Evolutionary conservation across 2,329 filamentous ascomycete genomes (phyloP), one percentile per base, ranked within the genome.

Genomic region (Beauveria scarabaeidicola): DNA sequence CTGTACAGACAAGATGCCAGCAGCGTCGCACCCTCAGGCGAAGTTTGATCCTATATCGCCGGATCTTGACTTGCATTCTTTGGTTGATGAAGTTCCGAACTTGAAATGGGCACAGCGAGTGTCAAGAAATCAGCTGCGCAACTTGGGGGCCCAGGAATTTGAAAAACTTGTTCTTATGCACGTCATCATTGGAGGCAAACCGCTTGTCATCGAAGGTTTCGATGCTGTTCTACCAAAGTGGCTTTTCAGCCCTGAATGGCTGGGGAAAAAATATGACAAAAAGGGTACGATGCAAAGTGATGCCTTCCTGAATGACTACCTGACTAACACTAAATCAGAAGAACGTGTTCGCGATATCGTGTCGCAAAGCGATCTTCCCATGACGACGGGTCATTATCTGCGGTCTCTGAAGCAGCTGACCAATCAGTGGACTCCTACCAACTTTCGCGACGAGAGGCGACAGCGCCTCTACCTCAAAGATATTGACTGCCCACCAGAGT

Each of bases 391-490:
- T 1, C 93, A 97, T 71, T 99, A 99, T 73, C 76, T 99, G 38
- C 88, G 89, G 64, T 92, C 91, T 54, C 89, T 97, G 88, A 82
- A 83, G 44, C 84, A 89, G 64, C 83, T 97, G 36, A 86, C 92
- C 1, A 87, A 93, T 54, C 91, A 96, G 69, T 96, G 90, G 78
- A 88, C 80, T 9, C 77, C 83, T 0, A 81, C 79, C 51, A 93
- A 90, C 63, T 96, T 88, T 70, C 86, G 86, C 61, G 89, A 95
- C 64, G 85, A 90, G 62, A 83, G 84, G 41, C 81, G 89, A 23
- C 94, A 99, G 70, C 85, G 94, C 13, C 84, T 97, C 1, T 99
- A 99, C 70, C 76, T 97, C 25, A 99, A 99, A 69, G 94, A 99
- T 69, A 97, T 99, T 61, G 94, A 99, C 71, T 97, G 92, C 66